Evolutionary conservation across 805 yeast species (phyloP).

Genomic region (Wickerhamomyces pijperi): DNA sequence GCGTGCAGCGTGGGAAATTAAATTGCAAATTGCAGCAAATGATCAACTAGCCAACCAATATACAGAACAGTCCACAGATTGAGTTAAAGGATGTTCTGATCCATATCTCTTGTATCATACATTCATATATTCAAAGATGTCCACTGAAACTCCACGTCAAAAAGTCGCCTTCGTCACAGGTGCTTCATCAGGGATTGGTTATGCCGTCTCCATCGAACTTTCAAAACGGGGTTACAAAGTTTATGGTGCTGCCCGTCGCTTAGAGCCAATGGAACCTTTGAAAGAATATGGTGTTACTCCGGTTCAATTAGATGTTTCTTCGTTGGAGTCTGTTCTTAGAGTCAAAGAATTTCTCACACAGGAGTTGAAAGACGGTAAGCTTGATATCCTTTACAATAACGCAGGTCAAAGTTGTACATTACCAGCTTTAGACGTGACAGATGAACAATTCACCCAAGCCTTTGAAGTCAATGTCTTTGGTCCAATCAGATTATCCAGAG

Average conservation of each 20-base stretch:
- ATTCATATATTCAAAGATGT: no score
- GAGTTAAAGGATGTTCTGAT: no score
- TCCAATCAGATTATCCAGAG: constrained; percentile 52
- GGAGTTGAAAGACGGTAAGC: constrained; percentile 31
- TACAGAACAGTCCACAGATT: no score
- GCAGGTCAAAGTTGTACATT: constrained; percentile 70
- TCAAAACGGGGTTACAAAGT: constrained; percentile 45
- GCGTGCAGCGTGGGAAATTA: no score
- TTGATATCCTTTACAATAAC: constrained; percentile 60
- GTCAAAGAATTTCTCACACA: constrained; percentile 31
- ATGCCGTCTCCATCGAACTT: constrained; percentile 35
- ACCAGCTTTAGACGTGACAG: constrained; percentile 58
- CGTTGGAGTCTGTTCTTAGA: constrained; percentile 31
- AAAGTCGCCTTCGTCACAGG: constrained; percentile 37
- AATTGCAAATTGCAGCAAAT: no score
- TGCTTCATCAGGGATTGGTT: constrained; percentile 48
- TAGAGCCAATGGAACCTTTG: constrained; percentile 46
- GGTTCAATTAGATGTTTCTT: constrained; percentile 47
- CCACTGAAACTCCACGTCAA: no score
- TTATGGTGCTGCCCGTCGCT: constrained; percentile 65
- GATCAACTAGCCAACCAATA: no score
- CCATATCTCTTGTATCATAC: no score
- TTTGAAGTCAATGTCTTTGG: constrained; percentile 63
- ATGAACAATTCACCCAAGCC: constrained; percentile 38
- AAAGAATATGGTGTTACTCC: constrained; percentile 29